Evolutionary conservation across 2,329 filamentous ascomycete species (phyloP), one percentile per base, ranked within the genome.

Genomic region (Xylariaceae sp.): DNA sequence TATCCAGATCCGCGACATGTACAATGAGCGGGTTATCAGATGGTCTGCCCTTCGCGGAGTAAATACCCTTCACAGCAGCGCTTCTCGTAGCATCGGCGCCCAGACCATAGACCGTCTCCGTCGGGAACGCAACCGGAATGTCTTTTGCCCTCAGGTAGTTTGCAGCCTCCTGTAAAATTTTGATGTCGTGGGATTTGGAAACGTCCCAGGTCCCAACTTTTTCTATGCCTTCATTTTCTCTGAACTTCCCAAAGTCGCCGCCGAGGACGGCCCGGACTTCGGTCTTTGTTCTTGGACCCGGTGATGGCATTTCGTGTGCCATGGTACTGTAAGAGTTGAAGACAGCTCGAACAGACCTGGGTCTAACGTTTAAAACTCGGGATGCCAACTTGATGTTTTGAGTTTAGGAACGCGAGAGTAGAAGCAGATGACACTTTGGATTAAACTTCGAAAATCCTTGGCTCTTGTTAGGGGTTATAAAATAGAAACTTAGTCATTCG

Each of bases 21-120:
- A 96, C 85, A 63, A 99, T 99, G 55, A 99, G 81, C 19, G 94
- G 94, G 70, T 99, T 99, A 68, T 99, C 94, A 5, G 87, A 88
- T 3, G 94, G 94, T 53, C 94, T 77, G 53, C 90, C 88, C 73
- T 99, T 99, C 50, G 89, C 91, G 27, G 83, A 79, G 71, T 94
- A 99, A 62, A 99, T 99, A n/a, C 91, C 91, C 66, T 80, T 84
- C 5, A 97, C 92, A 1, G 92, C 88, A 29, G 75, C 77, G 65
- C 86, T 90, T 64, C 90, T 83, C 30, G 91, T 97, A 8, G 94
- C 94, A 73, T 97, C 94, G 11, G 94, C 94, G n/a, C 91, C 94
- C 6, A 99, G 80, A 0, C 94, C 94, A 69, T 99, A 99, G 0
- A 99, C 94, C 0, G 94, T 99, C 73, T 99, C 94, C 0, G 94